These are phyloP conservation scores for Eimeria sp. DNA, from an alignment of 169 alveolate species.

Conservation along the genomic window DNA sequence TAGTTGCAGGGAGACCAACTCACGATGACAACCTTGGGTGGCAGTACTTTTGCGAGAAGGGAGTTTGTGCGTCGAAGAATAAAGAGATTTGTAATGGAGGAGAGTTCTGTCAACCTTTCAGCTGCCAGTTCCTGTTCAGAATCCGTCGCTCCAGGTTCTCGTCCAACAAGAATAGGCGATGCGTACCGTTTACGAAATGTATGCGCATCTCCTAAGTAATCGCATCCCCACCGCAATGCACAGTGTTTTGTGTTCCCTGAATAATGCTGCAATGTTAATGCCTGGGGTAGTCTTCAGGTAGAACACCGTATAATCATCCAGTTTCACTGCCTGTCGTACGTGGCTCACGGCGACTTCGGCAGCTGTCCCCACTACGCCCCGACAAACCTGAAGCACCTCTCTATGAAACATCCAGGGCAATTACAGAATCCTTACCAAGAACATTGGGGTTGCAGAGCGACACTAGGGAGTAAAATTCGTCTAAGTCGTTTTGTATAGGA, in stretches of 20 bases:
- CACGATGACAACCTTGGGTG: constrained; percentile 92
- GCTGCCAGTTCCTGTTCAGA: constrained; percentile 92
- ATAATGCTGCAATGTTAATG: background rate
- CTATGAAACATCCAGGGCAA: background rate
- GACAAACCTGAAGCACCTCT: background rate
- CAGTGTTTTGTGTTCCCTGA: background rate
- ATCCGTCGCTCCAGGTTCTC: constrained; percentile 96
- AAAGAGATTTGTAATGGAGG: constrained; percentile 94
- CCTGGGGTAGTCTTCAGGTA: too few species aligned
- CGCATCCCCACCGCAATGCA: background rate
- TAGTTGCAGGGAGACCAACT: background rate
- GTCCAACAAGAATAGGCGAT: constrained; percentile 92
- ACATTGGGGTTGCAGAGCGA: constrained; percentile 94
- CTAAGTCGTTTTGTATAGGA: constrained; percentile 95
- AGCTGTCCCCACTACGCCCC: background rate
- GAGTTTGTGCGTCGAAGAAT: constrained; percentile 94
- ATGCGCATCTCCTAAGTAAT: constrained; percentile 63
- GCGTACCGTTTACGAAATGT: constrained; percentile 78
- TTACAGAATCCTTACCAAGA: constrained; percentile 85
- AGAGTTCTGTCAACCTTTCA: constrained; percentile 92
- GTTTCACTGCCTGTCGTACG: background rate
- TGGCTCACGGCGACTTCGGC: background rate
- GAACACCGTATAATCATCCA: background rate
- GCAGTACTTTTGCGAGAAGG: constrained; percentile 93
- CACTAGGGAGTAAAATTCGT: constrained; percentile 93